Evolutionary conservation across 495 filamentous ascomycete species (phyloP).

Genomic region (Hypoxylon subgilvum): DNA sequence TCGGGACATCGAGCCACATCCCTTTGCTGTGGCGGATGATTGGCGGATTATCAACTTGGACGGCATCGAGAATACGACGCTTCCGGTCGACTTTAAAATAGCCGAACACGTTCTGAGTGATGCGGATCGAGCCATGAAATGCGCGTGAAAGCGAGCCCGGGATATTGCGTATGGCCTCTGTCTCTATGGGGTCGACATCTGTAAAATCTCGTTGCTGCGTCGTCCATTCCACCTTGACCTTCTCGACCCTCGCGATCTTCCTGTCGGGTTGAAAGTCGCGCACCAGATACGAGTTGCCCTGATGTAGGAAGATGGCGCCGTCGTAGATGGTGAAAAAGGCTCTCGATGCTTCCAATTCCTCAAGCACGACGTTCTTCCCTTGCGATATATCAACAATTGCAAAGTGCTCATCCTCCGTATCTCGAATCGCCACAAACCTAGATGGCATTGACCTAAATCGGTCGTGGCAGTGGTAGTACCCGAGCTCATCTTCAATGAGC

Average conservation of each 20-base stretch:
- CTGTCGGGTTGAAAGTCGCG: conserved; percentile 82
- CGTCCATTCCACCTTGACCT: conserved; percentile 94
- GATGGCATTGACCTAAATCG: conserved; percentile 87
- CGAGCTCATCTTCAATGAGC: conserved; percentile 72
- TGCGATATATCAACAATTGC: conserved; percentile 90
- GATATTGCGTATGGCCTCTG: conserved; percentile 78
- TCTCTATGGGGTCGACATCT: conserved; percentile 89
- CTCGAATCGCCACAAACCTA: conserved; percentile 83
- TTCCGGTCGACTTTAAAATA: conserved; percentile 93
- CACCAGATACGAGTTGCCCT: conserved; percentile 89
- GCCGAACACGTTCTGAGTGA: conserved; percentile 86
- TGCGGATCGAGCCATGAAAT: conserved; percentile 82
- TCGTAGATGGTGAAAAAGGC: conserved; percentile 97
- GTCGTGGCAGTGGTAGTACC: conserved; percentile 88
- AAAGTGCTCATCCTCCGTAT: conserved; percentile 91
- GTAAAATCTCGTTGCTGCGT: conserved; percentile 94
- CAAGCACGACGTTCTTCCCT: conserved; percentile 80
- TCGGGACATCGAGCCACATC: conserved; percentile 95
- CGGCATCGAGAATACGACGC: conserved; percentile 85
- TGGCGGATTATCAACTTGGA: conserved; percentile 91
- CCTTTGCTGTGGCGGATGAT: conserved; percentile 83
- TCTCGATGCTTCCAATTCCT: conserved; percentile 93
- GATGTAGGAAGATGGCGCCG: conserved; percentile 96
- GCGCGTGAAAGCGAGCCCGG: conserved; percentile 58
- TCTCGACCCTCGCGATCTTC: conserved; percentile 70